Conservation (phyloP, 140 eudicot species). For the Flaveria floridana region DNA sequence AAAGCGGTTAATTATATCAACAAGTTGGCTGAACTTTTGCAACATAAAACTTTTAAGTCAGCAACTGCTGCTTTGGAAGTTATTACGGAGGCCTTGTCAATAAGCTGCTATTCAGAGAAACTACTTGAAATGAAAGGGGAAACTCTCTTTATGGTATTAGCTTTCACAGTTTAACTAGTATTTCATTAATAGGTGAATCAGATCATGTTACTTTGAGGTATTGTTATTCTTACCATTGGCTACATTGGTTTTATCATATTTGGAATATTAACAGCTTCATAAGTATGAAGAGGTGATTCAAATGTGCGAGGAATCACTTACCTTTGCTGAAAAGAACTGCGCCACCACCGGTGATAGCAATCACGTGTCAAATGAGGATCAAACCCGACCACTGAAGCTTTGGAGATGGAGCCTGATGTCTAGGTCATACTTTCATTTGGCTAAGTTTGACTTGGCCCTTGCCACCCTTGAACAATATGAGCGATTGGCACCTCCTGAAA, state of each 20-base stretch:
- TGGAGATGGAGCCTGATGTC: slow-evolving; percentile 78
- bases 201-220: neutral
- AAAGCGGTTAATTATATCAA: slow-evolving; percentile 46
- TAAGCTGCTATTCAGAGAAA: slow-evolving; percentile 69
- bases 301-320: slow-evolving; percentile 70
- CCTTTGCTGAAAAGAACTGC: slow-evolving; percentile 53
- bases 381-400: slow-evolving; percentile 25
- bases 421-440: slow-evolving; percentile 61
- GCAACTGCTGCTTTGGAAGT: slow-evolving; percentile 53
- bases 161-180: slow-evolving; percentile 3
- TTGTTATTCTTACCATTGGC: slow-evolving; percentile 19
- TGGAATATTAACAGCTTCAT: slow-evolving; percentile 46
- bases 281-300: slow-evolving; percentile 69
- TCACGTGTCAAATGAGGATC: slow-evolving; percentile 29
- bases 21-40: slow-evolving; percentile 54
- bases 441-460: slow-evolving; percentile 77
- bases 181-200: neutral
- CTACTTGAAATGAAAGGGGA: slow-evolving; percentile 77
- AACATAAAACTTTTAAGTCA: slow-evolving; percentile 52
- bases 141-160: slow-evolving; percentile 64
- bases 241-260: neutral
- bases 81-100: slow-evolving; percentile 54
- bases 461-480: slow-evolving; percentile 58
- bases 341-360: slow-evolving; percentile 18
- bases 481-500: slow-evolving; percentile 35